Base-by-base conservation (phyloP, 768 basidiomycete genomes). In the Tylopilus subfusipes region DNA sequence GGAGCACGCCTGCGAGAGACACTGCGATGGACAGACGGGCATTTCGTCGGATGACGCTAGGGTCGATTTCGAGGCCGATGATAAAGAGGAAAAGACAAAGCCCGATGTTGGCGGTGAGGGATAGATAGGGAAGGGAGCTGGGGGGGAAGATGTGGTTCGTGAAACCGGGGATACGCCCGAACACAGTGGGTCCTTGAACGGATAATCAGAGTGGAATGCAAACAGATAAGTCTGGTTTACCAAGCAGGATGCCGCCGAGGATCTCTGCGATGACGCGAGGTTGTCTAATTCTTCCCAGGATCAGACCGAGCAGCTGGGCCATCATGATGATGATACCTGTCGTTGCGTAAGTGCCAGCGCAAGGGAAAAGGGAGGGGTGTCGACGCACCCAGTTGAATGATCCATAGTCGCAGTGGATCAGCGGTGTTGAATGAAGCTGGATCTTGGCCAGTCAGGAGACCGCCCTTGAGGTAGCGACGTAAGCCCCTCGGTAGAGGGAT, bases 191-290 rank as follows among this genome's bases (percentile, higher is more conserved):
- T 7, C 69, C 70, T 42, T 34, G 44, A 19, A n/a, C 0, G 4
- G 13, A 19, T 13, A 5, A 39, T 59, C 10, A 58, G 51, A 33
- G 91, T 89, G 9, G 88, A 85, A 5, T 85, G 88, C 18, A 87
- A 67, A 6, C 6, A 12, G 40, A 91, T 1, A 14, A 11, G n/a
- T 3, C 0, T 72, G 73, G 19, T 16, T 22, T 42, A 39, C 93
- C 94, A 12, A 98, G 79, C 21, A 98, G 63, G 59, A 98, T 84
- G 21, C 96, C 96, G 0, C 86, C 92, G 52, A 98, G 82, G 55
- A 97, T 88, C 68, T 98, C 95, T 39, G 93, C 85, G 49, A 97
- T 93, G 55, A 98, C 95, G n/a, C 86, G 78, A 2, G 96, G 96
- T 64, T 98, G 95, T 31, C 82, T 84, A 33, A 96, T 82, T 52